Percentiles rank a stretch among this genome's conserved stretches.
Conservation (phyloP, 495 filamentous ascomycete species). For the Tuber umbilicatum region DNA sequence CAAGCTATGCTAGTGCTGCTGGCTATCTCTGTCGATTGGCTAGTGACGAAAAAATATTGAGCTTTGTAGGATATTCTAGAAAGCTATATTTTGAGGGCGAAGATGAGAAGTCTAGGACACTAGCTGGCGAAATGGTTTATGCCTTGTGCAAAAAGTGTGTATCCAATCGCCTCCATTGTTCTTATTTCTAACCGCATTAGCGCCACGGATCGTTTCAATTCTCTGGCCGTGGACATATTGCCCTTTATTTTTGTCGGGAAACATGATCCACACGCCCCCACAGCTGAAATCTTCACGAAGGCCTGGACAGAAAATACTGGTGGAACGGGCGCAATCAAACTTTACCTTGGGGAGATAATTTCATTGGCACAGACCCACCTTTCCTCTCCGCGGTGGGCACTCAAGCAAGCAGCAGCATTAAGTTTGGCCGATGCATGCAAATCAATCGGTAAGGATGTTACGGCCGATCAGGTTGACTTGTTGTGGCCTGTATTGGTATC, state of each 20-base stretch:
- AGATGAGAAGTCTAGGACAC: constrained; percentile 62
- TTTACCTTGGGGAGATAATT: constrained; percentile 79
- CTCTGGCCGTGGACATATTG: constrained; percentile 63
- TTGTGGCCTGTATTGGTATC: constrained; percentile 79
- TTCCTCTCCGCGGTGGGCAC: constrained; percentile 72
- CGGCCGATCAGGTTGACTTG: constrained; percentile 51
- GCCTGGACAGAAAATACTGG: constrained; percentile 88
- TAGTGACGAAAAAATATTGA: constrained; percentile 60
- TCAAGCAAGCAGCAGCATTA: constrained; percentile 80
- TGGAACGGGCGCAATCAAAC: constrained; percentile 67
- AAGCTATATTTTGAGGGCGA: constrained; percentile 73
- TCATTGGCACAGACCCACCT: constrained; percentile 59
- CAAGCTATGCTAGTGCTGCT: constrained; percentile 73
- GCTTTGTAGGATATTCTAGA: constrained; percentile 59
- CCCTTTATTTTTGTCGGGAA: constrained; percentile 85
- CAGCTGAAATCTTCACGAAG: constrained; percentile 65
- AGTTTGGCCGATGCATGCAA: constrained; percentile 67
- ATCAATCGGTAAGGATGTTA: constrained; percentile 55
- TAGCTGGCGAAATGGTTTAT: constrained; percentile 70
- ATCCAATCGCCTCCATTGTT: constrained; percentile 2
- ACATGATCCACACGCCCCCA: constrained; percentile 72
- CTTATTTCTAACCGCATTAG: constrained; percentile 41
- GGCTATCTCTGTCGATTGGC: constrained; percentile 78
- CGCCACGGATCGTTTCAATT: constrained; percentile 79
- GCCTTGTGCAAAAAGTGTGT: constrained; percentile 62